Evolutionary conservation across 495 filamentous ascomycete genomes (phyloP).

Genomic region (Neurospora sp.): DNA sequence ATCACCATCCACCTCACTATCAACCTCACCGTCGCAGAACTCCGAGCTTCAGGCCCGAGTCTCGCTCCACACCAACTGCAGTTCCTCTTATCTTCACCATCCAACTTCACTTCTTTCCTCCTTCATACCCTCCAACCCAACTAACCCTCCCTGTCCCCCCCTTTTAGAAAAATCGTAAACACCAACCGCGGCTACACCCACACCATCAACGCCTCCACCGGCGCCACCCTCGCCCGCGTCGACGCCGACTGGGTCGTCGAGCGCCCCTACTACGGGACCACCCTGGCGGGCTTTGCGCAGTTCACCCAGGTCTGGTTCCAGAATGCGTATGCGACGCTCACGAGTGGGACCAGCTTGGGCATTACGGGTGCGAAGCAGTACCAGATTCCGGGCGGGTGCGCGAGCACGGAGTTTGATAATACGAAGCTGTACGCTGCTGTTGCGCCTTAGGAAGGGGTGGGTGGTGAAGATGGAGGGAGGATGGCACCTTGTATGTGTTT

Average conservation of each 20-base stretch:
- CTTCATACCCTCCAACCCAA: too few relatives aligned
- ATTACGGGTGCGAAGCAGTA: constrained; percentile 19
- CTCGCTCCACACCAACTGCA: too few relatives aligned
- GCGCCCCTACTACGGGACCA: constrained; percentile 14
- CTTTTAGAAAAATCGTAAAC: constrained; percentile 8
- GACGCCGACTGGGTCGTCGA: constrained; percentile 26
- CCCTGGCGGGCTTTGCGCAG: constrained; percentile 12
- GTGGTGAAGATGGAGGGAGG: neutral
- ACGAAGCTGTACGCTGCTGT: neutral
- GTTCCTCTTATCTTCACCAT: too few relatives aligned
- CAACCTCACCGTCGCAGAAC: neutral
- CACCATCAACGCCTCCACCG: constrained; percentile 6
- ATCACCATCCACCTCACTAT: too few relatives aligned
- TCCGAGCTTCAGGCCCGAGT: too few relatives aligned
- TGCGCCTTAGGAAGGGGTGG: neutral
- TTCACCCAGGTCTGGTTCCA: constrained; percentile 24
- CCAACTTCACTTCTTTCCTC: too few relatives aligned
- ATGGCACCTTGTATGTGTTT: neutral
- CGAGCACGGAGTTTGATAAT: constrained; percentile 12
- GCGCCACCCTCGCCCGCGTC: constrained; percentile 12
- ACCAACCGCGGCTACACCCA: constrained; percentile 6
- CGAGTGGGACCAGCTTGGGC: constrained; percentile 4
- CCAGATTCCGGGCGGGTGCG: constrained; percentile 14
- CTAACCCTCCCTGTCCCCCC: neutral
- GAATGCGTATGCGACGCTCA: constrained; percentile 9